Evolutionary conservation across 1,284 basidiomycete species (phyloP).

Genomic region (Sanghuangporus weigelae): DNA sequence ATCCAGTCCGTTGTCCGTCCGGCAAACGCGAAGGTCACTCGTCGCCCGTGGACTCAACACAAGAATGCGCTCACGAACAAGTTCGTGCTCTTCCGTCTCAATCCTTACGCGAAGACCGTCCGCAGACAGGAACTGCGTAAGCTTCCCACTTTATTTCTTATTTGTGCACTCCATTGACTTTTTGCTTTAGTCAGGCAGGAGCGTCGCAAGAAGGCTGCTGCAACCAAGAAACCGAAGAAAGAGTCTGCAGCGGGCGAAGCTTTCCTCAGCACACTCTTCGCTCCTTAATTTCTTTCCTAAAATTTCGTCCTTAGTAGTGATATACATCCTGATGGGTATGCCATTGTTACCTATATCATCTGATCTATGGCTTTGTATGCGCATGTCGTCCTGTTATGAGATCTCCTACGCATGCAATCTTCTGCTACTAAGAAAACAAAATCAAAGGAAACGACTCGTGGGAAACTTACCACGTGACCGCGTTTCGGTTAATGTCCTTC

Average conservation of each 20-base stretch:
- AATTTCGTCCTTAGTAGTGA: background rate
- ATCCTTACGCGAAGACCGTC: constrained; percentile 97
- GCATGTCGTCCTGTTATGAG: constrained; percentile 19
- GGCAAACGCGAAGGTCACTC: constrained; percentile 74
- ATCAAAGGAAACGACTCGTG: background rate
- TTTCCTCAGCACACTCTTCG: constrained; percentile 84
- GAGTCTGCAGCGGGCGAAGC: constrained; percentile 70
- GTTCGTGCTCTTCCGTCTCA: constrained; percentile 95
- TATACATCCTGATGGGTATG: background rate
- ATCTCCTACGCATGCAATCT: constrained; percentile 13
- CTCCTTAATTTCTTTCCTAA: constrained; percentile 55
- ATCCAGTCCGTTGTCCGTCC: constrained; percentile 94
- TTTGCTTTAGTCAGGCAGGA: constrained; percentile 64
- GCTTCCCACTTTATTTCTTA: constrained; percentile 30
- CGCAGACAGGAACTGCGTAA: constrained; percentile 82
- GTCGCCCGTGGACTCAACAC: constrained; percentile 98
- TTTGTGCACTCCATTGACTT: background rate
- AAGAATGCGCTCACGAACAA: constrained; percentile 99
- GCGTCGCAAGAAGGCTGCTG: constrained; percentile 57
- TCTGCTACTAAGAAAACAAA: constrained; percentile 16
- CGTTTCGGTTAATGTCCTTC: background rate
- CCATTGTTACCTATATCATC: constrained; percentile 3
- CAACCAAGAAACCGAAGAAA: constrained; percentile 46
- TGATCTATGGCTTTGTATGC: background rate
- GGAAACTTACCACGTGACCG: background rate